Evolutionary conservation across 2,329 filamentous ascomycete species (phyloP), one percentile per base, ranked within the genome.

Genomic region (Phaeosphaeriaceae sp.): DNA sequence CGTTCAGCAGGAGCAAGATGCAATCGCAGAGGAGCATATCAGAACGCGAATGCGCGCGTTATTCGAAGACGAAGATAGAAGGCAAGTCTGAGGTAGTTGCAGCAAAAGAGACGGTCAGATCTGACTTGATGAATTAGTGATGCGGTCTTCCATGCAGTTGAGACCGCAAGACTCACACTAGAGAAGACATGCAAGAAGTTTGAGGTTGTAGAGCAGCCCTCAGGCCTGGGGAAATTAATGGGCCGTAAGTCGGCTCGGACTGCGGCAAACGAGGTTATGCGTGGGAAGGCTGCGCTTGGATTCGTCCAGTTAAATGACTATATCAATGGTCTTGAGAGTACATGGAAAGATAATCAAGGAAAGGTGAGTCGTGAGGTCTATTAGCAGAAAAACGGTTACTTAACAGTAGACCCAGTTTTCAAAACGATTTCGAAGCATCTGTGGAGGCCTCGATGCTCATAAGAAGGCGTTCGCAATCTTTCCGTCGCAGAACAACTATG

Each of bases 401-500:
- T 21, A 36, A 17, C 6, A 4, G 13, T 36, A 11, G 12, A 5
- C 21, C 15, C 6, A 39, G 45, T 18, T 21, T 12, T 23, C 21
- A 15, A 28, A 12, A 18, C 20, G 36, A 15, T 48, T 48, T 45
- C 40, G 46, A 15, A 34, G 41, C 6, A 11, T 56, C 1, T 56
- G 54, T 17, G 20, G 33, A 9, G 41, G 15, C 18, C 34, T 54
- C 4, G 41, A 56, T 38, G 44, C 29, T 8, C 54, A 56, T 20
- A 42, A 46, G 32, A 37, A 38, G 9, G 29, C 43, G 11, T 48
- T 56, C 9, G 13, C 17, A 11, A 38, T 56, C 0, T 53, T 48
- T 28, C 54, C 54, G 15, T 46, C 43, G 12, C 45, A 54, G 15
- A 52, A 46, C 23, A 26, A 34, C 2, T 58, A 58, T 35, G 39